phyloP scores from a whole-genome alignment of 2,329 filamentous ascomycete genomes.

The Aspergillus sp. region DNA sequence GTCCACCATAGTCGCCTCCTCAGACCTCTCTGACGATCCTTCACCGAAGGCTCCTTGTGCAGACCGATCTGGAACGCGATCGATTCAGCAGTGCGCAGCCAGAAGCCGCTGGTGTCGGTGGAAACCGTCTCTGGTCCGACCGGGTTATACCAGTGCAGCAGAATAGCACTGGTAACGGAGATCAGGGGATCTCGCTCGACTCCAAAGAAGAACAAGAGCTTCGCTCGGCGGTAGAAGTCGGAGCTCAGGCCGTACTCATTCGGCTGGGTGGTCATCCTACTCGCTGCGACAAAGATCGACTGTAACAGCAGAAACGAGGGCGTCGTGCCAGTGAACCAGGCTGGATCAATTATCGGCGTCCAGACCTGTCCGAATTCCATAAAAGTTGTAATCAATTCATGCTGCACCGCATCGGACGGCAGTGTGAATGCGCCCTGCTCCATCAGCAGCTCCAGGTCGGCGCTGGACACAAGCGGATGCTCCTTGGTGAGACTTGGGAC shows the following conservation, averaged over 20 bases:
- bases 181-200: conserved; percentile 39
- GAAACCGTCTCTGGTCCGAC: conserved; percentile 42
- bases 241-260: conserved; percentile 31
- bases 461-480: conserved; percentile 1
- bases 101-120: conserved; percentile 44
- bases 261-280: conserved; percentile 34
- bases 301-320: conserved; percentile 31
- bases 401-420: conserved; percentile 29
- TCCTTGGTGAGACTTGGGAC: conserved; percentile 20
- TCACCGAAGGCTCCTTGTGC: conserved; percentile 40
- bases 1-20: conserved; percentile 48
- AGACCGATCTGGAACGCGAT: conserved; percentile 45
- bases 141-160: conserved; percentile 47
- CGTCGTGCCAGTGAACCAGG: conserved; percentile 36
- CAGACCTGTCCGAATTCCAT: conserved; percentile 42
- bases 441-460: conserved; percentile 23
- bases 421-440: conserved; percentile 26
- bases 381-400: conserved; percentile 40
- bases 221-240: conserved; percentile 33
- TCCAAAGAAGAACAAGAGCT: conserved; percentile 35
- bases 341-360: conserved; percentile 43
- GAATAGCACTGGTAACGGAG: conserved; percentile 38
- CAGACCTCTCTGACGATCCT: conserved; percentile 35
- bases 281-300: conserved; percentile 44
- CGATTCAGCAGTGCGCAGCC: conserved; percentile 42